A percentile compares a stretch with the other conserved stretches of the same genome.
phyloP scores from a whole-genome alignment of 169 alveolate genomes.

The Miamiensis avidus region DNA sequence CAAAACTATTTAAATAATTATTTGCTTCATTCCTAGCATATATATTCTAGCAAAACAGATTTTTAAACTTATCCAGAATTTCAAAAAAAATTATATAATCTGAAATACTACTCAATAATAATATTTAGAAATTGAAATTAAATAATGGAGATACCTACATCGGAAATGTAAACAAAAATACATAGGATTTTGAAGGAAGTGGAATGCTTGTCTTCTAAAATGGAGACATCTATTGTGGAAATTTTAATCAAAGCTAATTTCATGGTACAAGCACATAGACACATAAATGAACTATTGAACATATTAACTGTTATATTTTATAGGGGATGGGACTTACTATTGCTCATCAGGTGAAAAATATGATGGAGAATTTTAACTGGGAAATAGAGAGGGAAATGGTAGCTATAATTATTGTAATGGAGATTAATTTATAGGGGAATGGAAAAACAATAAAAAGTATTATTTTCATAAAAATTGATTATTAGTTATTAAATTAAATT shows the following conservation, averaged over 20 bases:
- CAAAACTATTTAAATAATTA: no score
- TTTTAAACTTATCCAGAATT: no score
- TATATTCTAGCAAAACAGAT: no score
- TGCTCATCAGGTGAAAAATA: not conserved
- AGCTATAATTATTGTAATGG: not conserved
- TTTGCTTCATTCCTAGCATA: no score
- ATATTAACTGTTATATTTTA: no score
- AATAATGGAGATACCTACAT: not conserved
- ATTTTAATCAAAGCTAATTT: not conserved
- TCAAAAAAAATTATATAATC: no score
- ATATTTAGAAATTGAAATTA: no score
- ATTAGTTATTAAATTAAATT: no score
- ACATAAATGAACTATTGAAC: no score
- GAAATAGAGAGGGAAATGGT: not conserved
- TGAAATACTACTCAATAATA: no score
- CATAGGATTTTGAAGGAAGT: not conserved
- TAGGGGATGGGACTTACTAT: not conserved
- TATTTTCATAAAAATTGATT: no score
- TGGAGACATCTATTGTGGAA: not conserved
- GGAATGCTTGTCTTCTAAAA: not conserved
- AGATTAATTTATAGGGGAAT: not conserved
- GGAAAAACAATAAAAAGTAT: not conserved
- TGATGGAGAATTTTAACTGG: not conserved
- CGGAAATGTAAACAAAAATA: not conserved
- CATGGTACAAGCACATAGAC: no score